Base-by-base conservation (phyloP, 106 monocot species). In the Agapanthus africanus region DNA sequence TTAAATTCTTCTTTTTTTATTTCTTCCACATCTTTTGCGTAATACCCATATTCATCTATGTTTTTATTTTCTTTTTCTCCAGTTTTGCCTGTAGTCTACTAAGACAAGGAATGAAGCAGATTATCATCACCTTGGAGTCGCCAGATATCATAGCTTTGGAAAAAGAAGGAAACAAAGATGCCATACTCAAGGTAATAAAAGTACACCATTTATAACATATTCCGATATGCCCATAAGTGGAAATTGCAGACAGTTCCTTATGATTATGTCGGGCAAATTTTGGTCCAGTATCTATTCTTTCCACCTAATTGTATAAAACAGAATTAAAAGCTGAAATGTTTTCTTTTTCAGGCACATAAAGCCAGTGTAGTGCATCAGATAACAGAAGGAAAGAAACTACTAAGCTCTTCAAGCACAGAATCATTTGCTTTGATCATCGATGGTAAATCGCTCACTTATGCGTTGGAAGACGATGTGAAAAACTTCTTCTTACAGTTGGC, bases 41-140 rank as follows among this genome's bases (percentile, higher is more conserved):
- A 30, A 30, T 32, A 15, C 13, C 23, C 7, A 30, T 18, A 16
- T 35, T 19, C 9, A 3, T 33, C 2, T 19, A 9, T 18, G 14
- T 26, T 14, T 65, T 38, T 63, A 7, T 56, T 27, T 22, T 14
- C 13, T 37, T 51, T 36, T 52, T 65, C 69, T 76, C 51, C 88
- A 95, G 95, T 33, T 97, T 82, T 63, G 88, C 91, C 8, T 91
- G 95, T 70, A 97, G 95, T 71, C 65, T 97, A 23, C 80, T 97
- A 33, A 88, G 95, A 65, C 88, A 91, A 86, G 95, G 88, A 67
- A 97, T 97, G 91, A 86, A 76, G 70, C 86, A 97, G 80, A 91
- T 97, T 69, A 78, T 84, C 34, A 75, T 97, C 73, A 91, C 86
- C 65, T 63, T 97, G 68, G 95, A 97, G 40, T 40, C 77, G 63